Percentiles rank a stretch among this genome's conserved stretches.
phyloP scores from a whole-genome alignment of 83 land plant genomes.

The Isoetes engelmannii region DNA sequence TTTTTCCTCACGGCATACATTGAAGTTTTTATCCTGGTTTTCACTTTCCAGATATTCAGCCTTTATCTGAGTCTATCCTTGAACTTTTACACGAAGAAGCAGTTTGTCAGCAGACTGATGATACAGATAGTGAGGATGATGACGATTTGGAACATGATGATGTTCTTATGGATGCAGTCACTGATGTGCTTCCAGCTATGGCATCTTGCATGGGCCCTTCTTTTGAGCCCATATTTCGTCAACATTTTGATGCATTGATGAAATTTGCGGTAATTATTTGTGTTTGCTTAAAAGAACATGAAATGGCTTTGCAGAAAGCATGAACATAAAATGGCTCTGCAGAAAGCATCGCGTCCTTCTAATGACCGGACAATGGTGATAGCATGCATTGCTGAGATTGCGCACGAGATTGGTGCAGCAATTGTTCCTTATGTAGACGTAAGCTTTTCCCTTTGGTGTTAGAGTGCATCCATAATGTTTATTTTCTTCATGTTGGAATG shows the following conservation, averaged over 20 bases:
- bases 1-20: not conserved
- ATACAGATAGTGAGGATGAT: conserved; percentile 73
- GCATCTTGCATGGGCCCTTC: conserved; percentile 82
- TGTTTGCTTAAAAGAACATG: no score
- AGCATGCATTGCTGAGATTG: conserved; percentile 92
- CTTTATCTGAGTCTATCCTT: conserved; percentile 59
- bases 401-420: conserved; percentile 84
- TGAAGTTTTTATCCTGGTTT: conserved; percentile 5
- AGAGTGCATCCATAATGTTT: not conserved
- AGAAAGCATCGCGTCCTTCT: conserved; percentile 74
- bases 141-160: conserved; percentile 87
- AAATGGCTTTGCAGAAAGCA: no score
- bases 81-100: conserved; percentile 66
- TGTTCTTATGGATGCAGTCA: conserved; percentile 92
- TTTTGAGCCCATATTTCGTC: conserved; percentile 65
- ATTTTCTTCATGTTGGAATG: not conserved
- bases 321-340: conserved; percentile 4
- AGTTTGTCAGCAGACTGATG: conserved; percentile 65
- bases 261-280: conserved; percentile 62
- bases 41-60: conserved; percentile 44
- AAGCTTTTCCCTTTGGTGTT: conserved; percentile 9
- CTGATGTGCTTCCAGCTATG: conserved; percentile 92
- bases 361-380: conserved; percentile 97
- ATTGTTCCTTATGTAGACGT: conserved; percentile 79
- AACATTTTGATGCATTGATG: conserved; percentile 77